Evolutionary conservation across 2,329 filamentous ascomycete species (phyloP).

Genomic region (Pseudogymnoascus sp.): DNA sequence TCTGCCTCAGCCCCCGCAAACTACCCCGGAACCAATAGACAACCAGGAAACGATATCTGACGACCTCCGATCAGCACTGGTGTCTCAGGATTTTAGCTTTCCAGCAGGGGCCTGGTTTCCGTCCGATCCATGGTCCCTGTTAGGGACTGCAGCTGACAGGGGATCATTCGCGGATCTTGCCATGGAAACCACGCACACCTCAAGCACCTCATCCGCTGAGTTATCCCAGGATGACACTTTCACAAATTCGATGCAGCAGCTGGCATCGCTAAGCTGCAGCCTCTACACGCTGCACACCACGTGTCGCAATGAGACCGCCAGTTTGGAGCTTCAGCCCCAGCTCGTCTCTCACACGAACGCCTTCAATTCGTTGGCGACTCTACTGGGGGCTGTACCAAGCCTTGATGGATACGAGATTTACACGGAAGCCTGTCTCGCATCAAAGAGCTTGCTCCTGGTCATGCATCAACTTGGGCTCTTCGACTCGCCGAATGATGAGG

Average conservation of each 20-base stretch:
- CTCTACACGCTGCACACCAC: slow-evolving; percentile 12
- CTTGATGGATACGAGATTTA: slow-evolving; percentile 12
- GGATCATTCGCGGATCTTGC: slow-evolving; percentile 10
- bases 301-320: slow-evolving; percentile 11
- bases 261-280: slow-evolving; percentile 11
- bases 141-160: slow-evolving; percentile 11
- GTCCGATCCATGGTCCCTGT: slow-evolving; percentile 10
- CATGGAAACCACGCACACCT: slow-evolving; percentile 10
- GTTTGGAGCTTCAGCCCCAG: slow-evolving; percentile 10
- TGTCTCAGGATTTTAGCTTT: slow-evolving; percentile 11
- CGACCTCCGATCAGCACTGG: slow-evolving; percentile 11
- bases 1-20: slow-evolving; percentile 11
- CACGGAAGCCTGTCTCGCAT: slow-evolving; percentile 11
- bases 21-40: slow-evolving; percentile 12
- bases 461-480: slow-evolving; percentile 11
- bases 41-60: slow-evolving; percentile 11
- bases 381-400: slow-evolving; percentile 3
- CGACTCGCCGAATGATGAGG: slow-evolving; percentile 10
- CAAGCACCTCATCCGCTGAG: slow-evolving; percentile 11
- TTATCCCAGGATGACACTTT: slow-evolving; percentile 10
- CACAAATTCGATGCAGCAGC: slow-evolving; percentile 12
- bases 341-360: slow-evolving; percentile 12
- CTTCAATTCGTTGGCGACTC: slow-evolving; percentile 12
- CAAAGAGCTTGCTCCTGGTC: slow-evolving; percentile 12
- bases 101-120: slow-evolving; percentile 10